Percentiles rank a stretch among this genome's conserved stretches.
Conservation (phyloP, 208 protist genomes). For the Endotrypanum monterogeii region DNA sequence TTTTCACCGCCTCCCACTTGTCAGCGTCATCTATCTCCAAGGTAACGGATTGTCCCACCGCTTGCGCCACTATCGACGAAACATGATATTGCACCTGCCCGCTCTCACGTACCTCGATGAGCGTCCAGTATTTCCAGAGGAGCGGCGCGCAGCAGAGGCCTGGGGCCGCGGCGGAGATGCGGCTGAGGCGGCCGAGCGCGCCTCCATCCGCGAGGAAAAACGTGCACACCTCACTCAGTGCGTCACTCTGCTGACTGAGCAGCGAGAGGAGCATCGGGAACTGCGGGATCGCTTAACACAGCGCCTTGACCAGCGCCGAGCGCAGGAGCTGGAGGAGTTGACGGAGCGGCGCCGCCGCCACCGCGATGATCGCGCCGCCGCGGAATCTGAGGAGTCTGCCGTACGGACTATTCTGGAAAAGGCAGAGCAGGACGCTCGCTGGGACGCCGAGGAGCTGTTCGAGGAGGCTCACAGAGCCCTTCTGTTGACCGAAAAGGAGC, state of each 20-base stretch:
- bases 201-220: constrained; percentile 83
- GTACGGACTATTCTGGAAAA: constrained; percentile 31
- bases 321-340: constrained; percentile 56
- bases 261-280: constrained; percentile 71
- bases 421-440: constrained; percentile 39
- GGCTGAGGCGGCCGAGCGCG: constrained; percentile 68
- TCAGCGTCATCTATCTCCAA: constrained; percentile 92
- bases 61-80: constrained; percentile 86
- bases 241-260: constrained; percentile 67
- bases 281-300: constrained; percentile 72
- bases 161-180: constrained; percentile 79
- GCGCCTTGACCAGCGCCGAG: constrained; percentile 61
- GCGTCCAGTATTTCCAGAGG: constrained; percentile 85
- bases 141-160: constrained; percentile 80
- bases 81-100: constrained; percentile 82
- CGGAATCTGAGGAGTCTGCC: constrained; percentile 37
- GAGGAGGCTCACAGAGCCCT: constrained; percentile 26
- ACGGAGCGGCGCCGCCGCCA: constrained; percentile 47
- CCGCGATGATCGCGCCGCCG: constrained; percentile 29
- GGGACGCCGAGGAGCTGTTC: constrained; percentile 40
- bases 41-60: constrained; percentile 72
- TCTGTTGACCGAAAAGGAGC: constrained; percentile 21
- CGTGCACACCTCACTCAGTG: constrained; percentile 77
- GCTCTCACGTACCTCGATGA: constrained; percentile 89
- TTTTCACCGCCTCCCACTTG: constrained; percentile 71